Conservation (phyloP, 2,329 filamentous ascomycete genomes). For the Parastagonospora avenae region DNA sequence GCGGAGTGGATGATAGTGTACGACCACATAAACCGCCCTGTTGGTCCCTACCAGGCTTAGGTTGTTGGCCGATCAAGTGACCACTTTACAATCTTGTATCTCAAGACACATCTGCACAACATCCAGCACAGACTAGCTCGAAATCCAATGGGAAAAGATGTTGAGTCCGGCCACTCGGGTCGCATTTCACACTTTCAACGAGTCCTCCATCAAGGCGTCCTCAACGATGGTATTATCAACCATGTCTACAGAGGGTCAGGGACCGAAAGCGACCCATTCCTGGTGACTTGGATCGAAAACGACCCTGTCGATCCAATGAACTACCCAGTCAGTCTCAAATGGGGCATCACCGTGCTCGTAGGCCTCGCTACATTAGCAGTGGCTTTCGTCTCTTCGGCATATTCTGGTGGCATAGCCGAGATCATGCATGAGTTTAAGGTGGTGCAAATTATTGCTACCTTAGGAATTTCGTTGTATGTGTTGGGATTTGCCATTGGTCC, state of each 20-base stretch:
- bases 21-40: neutral
- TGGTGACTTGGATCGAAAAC: constrained; percentile 69
- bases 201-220: neutral
- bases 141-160: neutral
- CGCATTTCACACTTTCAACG: neutral
- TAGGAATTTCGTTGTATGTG: constrained; percentile 69
- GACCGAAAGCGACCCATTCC: constrained; percentile 60
- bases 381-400: constrained; percentile 72
- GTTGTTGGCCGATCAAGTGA: neutral
- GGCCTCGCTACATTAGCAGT: constrained; percentile 71
- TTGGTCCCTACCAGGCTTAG: neutral
- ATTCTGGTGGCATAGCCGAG: constrained; percentile 61
- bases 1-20: neutral
- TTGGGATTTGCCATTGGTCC: constrained; percentile 67
- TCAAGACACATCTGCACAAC: neutral
- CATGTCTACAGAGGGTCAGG: neutral
- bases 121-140: neutral
- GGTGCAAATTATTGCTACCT: constrained; percentile 59
- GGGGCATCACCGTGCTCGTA: constrained; percentile 67
- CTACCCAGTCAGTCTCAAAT: constrained; percentile 64
- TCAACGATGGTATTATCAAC: neutral
- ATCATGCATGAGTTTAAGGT: constrained; percentile 63
- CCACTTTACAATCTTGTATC: neutral
- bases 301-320: constrained; percentile 71
- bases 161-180: neutral